Evolutionary conservation across 345 rosid genomes (phyloP), one percentile per base, ranked within the genome.

Genomic region (Luvunga scandens): DNA sequence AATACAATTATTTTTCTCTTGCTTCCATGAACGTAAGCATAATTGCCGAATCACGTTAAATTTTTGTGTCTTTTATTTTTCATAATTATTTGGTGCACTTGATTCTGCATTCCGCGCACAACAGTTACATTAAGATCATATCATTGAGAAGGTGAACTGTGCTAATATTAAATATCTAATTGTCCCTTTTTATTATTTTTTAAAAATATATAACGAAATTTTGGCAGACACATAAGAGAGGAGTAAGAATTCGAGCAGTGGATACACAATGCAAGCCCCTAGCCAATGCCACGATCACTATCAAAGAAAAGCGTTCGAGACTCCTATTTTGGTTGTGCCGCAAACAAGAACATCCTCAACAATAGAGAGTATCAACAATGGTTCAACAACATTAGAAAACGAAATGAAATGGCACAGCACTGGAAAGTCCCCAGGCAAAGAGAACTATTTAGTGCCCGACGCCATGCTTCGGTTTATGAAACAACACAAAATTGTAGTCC

Each of bases 371-470:
- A 90, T 81, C 89, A 86, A 65, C 75, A 85, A 14, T 93, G 98
- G 97, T 93, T 93, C 87, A 83, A 84, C 98, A 2, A 73, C 88
- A 10, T 93, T 93, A 2, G 94, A 76, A 66, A 60, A 93, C 59
- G 98, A 88, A 84, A 86, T 93, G 95, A 93, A 94, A 67, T 94
- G 98, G 97, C 89, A 89, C 77, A 79, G 83, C 83, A 93, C 81
- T 0, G 97, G 93, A 81, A 14, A 1, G 0, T 16, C 77, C 12
- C 82, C 67, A 1, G 93, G 92, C 62, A 61, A 25, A 0, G 90
- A 86, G 80, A 87, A 89, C 84, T 94, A 91, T 72, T 83, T 91
- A 0, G 71, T 70, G 4, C 42, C 97, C 0, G 95, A 94, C 31
- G 86, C 92, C 4, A 80, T 94, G 91, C 61, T 94, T 2, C 19